Base-by-base conservation (phyloP, 805 yeast genomes). In the Candida ovalis region DNA sequence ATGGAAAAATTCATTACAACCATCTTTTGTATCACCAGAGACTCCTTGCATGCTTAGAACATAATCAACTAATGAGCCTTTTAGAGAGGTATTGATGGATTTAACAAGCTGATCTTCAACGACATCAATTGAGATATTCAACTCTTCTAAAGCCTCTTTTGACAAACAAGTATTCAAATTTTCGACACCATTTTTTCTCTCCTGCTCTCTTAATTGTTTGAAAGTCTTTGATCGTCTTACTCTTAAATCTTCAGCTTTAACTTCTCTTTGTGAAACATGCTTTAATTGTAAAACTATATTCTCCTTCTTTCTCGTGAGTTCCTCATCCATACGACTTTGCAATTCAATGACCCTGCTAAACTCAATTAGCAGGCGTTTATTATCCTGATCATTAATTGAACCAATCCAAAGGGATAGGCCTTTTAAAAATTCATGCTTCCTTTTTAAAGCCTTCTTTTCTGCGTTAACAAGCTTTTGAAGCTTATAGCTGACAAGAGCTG, bases 121-220 rank as follows among this genome's bases (percentile, higher is more conserved):
- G 21, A 80, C 76, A 46, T 72, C 78, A n/a, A 77, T 67, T 33
- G 78, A 73, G 50, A 74, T 71, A 39, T 71, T 70, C 47, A 74
- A 63, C 52, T 77, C 81, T 58, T 81, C 86, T 30, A 81, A 58
- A 45, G 71, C 69, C 55, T 81, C 87, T 48, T 67, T 69, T 1
- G 76, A 62, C 18, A 78, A 59, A 15, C 72, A 62, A 0, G 79
- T 70, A 7, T 61, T 63, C 17, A 75, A 71, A 25, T 75, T 71
- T 43, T 72, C 74, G 4, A 15, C 35, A 3, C 83, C 84, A 50
- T 57, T 62, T 51, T 71, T 74, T 37, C 73, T 64, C 49, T 77
- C 81, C 39, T 68, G 67, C 1, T 71, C 74, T 46, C 73, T 69
- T 35, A 75, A 53, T 39, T 62, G 68, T 19, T 63, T 60, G 43